These are phyloP conservation scores for Peterozyma xylosa DNA, from an alignment of 805 yeast species.

Conservation along the genomic window DNA sequence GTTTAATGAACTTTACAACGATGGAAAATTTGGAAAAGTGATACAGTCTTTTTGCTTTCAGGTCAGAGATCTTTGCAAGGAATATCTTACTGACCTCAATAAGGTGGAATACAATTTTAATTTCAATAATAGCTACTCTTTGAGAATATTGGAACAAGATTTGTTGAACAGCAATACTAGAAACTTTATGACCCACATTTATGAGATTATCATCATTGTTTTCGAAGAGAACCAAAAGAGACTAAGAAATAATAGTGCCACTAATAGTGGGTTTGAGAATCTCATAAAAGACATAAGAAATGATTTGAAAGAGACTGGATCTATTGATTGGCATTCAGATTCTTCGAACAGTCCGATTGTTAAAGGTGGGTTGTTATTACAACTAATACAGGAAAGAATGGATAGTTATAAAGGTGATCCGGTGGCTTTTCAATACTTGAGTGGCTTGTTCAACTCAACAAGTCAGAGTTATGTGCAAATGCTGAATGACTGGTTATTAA, in stretches of 20 bases:
- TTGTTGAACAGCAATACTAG: slow-evolving; percentile 24
- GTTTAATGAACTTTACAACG: slow-evolving; percentile 56
- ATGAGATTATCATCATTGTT: slow-evolving; percentile 48
- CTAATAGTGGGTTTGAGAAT: slow-evolving; percentile 20
- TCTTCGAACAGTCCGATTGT: slow-evolving; percentile 43
- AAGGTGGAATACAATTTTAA: slow-evolving; percentile 48
- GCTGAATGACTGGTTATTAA: slow-evolving; percentile 72
- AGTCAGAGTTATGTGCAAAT: slow-evolving; percentile 57
- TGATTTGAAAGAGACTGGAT: slow-evolving; percentile 34
- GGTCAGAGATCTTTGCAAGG: slow-evolving; percentile 36
- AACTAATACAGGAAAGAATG: slow-evolving; percentile 51
- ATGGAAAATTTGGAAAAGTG: slow-evolving; percentile 55
- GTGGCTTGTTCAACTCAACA: slow-evolving; percentile 44
- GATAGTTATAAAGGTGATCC: slow-evolving; percentile 60
- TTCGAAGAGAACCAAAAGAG: slow-evolving; percentile 37
- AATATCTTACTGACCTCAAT: slow-evolving; percentile 25
- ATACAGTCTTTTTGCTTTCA: slow-evolving; percentile 66
- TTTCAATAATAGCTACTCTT: slow-evolving; percentile 41
- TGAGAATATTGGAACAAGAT: slow-evolving; percentile 51
- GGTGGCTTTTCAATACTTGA: slow-evolving; percentile 43
- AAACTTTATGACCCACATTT: slow-evolving; percentile 43
- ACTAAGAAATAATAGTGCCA: slow-evolving; percentile 20
- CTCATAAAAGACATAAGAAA: slow-evolving; percentile 28
- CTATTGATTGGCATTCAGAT: slow-evolving; percentile 45
- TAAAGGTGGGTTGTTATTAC: slow-evolving; percentile 73